Evolutionary conservation across 2,329 filamentous ascomycete species (phyloP), one percentile per base, ranked within the genome.

Genomic region (Cladosporium sp.): DNA sequence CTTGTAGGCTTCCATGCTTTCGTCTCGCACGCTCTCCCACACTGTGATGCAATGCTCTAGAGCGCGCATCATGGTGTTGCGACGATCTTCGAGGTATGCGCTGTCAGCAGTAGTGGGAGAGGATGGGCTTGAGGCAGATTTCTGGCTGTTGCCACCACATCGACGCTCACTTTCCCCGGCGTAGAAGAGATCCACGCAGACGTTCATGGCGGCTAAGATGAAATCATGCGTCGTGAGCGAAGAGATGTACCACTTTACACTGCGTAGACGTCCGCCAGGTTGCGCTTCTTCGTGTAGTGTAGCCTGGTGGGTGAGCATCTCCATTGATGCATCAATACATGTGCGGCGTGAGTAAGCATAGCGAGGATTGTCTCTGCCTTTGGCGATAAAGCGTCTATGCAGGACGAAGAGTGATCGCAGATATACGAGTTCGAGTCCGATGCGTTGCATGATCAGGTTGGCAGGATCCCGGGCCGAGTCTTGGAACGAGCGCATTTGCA

Each of bases 1-100:
- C 75, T 97, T 97, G 76, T 87, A 92, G 0, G 92, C 91, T 65
- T 97, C 93, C 76, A 97, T 88, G 1, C 89, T 94, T 22, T 86
- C 81, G 57, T 94, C 88, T 3, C 86, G 84, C 11, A 92, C 79
- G 9, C 84, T 85, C 51, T 88, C 86, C 92, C 92, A 97, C 58
- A 97, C 94, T 17, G 82, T 79, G 47, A 84, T 83, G 8, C 89
- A 89, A 17, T 82, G 82, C 69, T 92, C 87, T 2, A 97, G 82
- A 1, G 86, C 84, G 20, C 79, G 75, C 30, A 94, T 80, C 89
- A 97, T 95, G 64, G 89, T 88, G 30, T 84, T 80, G 9, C 88
- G 83, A 12, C 72, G 75, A 58, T 75, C 76, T 52, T 75, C 78
- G 63, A 62, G 80, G 63, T 74, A 77, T 55, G 71, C 64, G 62